A percentile compares a stretch with the other conserved stretches of the same genome.
phyloP scores from a whole-genome alignment of 306 rosid genomes.

The Rosa persica region DNA sequence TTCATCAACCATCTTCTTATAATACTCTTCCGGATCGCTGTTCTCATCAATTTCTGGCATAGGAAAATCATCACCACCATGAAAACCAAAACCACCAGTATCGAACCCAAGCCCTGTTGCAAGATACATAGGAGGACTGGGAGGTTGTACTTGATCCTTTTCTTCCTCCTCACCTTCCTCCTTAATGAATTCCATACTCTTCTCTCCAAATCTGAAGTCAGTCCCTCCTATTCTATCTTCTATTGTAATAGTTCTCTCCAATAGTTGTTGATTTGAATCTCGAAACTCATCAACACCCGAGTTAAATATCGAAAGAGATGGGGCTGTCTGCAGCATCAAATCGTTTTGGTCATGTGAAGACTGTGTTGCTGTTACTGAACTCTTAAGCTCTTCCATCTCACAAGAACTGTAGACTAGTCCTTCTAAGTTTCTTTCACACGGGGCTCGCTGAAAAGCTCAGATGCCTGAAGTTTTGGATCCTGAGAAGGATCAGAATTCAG shows the following conservation, averaged over 20 bases:
- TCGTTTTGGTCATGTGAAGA: constrained; percentile 9
- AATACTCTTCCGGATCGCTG: constrained; percentile 46
- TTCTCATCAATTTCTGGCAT: constrained; percentile 32
- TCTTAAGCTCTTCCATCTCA: constrained; percentile 31
- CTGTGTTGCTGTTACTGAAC: constrained; percentile 13
- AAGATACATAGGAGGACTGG: constrained; percentile 66
- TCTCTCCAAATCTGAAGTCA: constrained; percentile 50
- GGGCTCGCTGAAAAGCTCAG: constrained; percentile 2
- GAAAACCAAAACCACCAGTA: constrained; percentile 27
- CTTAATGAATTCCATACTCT: constrained; percentile 59
- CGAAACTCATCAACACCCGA: constrained; percentile 25
- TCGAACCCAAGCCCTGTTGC: constrained; percentile 69
- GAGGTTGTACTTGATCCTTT: constrained; percentile 35
- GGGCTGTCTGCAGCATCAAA: constrained; percentile 45
- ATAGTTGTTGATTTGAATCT: constrained; percentile 17
- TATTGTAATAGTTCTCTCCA: constrained; percentile 35
- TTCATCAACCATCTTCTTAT: constrained; percentile 55
- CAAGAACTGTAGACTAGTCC: constrained; percentile 9
- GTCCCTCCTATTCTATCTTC: constrained; percentile 32
- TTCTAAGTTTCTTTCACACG: constrained; percentile 15
- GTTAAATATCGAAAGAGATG: constrained; percentile 60
- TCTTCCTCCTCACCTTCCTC: constrained; percentile 53
- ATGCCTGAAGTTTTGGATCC: neutral
- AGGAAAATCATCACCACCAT: constrained; percentile 29
- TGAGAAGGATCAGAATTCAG: no score